These are phyloP conservation scores for Neocucurbitaria cava DNA, from an alignment of 2,329 filamentous ascomycete genomes.

Conservation along the genomic window DNA sequence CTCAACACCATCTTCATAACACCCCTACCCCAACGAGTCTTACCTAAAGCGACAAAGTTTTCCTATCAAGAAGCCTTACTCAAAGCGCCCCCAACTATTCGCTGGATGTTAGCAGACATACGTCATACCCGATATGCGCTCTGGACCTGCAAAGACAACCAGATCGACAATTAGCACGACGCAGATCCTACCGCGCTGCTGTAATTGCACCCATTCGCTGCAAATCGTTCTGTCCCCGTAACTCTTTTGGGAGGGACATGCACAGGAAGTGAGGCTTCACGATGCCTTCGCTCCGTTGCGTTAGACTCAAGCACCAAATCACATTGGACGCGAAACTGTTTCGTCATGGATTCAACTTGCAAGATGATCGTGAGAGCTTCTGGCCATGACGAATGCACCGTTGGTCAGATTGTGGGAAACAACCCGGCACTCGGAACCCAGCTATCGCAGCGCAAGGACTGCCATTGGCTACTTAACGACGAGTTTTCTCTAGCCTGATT, in stretches of 20 bases:
- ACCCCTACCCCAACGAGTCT: constrained; percentile 7
- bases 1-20: not conserved
- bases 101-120: constrained; percentile 9
- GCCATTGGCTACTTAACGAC: constrained; percentile 14
- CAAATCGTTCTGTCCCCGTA: not conserved
- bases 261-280: constrained; percentile 21
- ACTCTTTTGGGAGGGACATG: not conserved
- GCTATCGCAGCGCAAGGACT: constrained; percentile 3
- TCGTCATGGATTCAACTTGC: constrained; percentile 10
- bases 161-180: constrained; percentile 27
- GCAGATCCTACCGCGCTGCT: constrained; percentile 10
- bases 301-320: not conserved
- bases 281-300: constrained; percentile 9
- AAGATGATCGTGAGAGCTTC: constrained; percentile 6
- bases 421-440: constrained; percentile 2
- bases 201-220: not conserved
- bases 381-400: not conserved
- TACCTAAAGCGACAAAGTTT: constrained; percentile 10
- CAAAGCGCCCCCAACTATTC: constrained; percentile 1
- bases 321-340: constrained; percentile 1
- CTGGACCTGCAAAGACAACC: constrained; percentile 21
- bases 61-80: constrained; percentile 9
- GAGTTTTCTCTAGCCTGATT: constrained; percentile 2
- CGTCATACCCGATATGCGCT: constrained; percentile 22
- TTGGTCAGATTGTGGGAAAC: not conserved